phyloP scores from a whole-genome alignment of 768 basidiomycete genomes.

The Pisolithus tinctorius region DNA sequence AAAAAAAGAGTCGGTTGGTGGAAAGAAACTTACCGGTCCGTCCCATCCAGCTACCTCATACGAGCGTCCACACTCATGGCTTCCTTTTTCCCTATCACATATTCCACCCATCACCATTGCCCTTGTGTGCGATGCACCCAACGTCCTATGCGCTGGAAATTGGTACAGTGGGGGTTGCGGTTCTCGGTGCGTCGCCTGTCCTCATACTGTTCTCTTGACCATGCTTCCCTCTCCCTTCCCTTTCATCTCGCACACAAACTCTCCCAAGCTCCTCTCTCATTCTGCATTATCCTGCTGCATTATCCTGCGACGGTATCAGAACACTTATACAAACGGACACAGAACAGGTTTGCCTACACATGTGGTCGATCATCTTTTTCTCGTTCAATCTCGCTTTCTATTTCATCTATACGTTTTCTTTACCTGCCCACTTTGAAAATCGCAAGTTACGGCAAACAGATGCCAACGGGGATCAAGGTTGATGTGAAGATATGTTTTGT shows the following conservation, averaged over 20 bases:
- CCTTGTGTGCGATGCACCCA: background rate
- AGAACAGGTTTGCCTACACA: background rate
- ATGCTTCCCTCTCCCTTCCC: background rate
- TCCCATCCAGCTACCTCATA: conserved; percentile 25
- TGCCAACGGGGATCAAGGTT: conserved; percentile 1
- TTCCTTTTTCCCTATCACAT: conserved; percentile 5
- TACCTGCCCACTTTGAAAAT: background rate
- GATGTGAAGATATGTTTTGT: conserved; percentile 6
- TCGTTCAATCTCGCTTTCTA: background rate
- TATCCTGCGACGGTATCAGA: conserved; percentile 6
- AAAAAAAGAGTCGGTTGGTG: background rate
- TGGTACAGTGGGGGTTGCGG: background rate
- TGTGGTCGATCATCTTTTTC: conserved; percentile 26
- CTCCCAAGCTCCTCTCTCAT: no score
- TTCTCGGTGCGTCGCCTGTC: background rate
- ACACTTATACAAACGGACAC: conserved; percentile 14
- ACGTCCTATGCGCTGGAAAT: background rate
- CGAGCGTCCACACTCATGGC: conserved; percentile 11
- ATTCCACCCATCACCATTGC: conserved; percentile 1
- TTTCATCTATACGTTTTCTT: background rate
- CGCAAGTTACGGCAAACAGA: no score
- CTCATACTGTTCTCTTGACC: background rate
- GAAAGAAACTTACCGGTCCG: conserved; percentile 26
- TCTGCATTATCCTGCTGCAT: no score
- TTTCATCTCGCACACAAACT: conserved; percentile 19